Conservation (phyloP, 768 basidiomycete species). For the Grammothele lineata region DNA sequence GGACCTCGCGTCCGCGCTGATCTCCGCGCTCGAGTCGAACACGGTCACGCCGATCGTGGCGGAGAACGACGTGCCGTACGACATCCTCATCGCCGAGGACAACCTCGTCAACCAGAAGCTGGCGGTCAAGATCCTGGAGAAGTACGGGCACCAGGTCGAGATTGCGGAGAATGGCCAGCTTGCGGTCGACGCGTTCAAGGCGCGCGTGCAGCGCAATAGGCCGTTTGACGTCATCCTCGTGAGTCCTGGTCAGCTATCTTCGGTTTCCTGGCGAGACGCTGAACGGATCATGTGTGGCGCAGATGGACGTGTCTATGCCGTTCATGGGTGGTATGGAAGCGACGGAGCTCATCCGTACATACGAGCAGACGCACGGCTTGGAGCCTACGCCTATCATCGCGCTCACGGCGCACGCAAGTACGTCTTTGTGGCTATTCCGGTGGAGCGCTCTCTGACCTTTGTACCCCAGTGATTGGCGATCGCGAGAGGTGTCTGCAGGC, state of each 20-base stretch:
- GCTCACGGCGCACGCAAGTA: conserved; percentile 94
- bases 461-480: conserved; percentile 76
- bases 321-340: conserved; percentile 99
- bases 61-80: conserved; percentile 82
- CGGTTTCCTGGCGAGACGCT: background rate
- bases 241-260: conserved; percentile 26
- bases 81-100: conserved; percentile 95
- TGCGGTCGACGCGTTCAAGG: conserved; percentile 90
- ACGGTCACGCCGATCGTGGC: conserved; percentile 85
- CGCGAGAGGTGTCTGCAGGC: conserved; percentile 71
- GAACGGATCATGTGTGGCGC: too few relatives aligned
- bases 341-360: conserved; percentile 85
- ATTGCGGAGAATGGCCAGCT: conserved; percentile 96
- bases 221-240: conserved; percentile 93
- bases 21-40: conserved; percentile 92
- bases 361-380: conserved; percentile 70
- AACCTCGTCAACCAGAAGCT: conserved; percentile 95
- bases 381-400: conserved; percentile 89
- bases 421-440: conserved; percentile 31
- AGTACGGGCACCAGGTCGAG: conserved; percentile 92
- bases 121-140: conserved; percentile 94
- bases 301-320: conserved; percentile 99
- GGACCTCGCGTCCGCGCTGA: conserved; percentile 87
- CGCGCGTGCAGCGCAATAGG: conserved; percentile 59
- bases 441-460: conserved; percentile 6